Conservation (phyloP, 208 protist genomes). For the Blastocrithidia nonstop region DNA sequence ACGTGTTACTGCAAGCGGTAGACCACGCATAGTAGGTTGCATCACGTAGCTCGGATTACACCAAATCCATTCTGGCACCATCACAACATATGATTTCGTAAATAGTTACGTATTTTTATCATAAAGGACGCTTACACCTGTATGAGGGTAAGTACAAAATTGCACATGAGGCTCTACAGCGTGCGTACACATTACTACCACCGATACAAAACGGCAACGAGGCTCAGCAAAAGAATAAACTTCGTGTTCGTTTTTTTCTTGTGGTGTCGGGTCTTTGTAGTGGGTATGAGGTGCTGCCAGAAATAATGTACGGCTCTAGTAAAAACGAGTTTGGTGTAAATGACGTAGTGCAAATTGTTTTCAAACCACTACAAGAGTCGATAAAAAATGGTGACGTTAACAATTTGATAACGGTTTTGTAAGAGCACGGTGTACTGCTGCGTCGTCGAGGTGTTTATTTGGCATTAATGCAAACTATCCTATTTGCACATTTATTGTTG, state of each 20-base stretch:
- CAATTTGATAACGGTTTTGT: conserved; percentile 25
- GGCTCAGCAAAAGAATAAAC: conserved; percentile 56
- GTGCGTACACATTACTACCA: conserved; percentile 55
- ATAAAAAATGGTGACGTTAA: conserved; percentile 35
- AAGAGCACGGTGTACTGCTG: conserved; percentile 19
- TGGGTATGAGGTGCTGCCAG: no score
- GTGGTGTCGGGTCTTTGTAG: conserved; percentile 35
- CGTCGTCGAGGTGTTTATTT: conserved; percentile 63
- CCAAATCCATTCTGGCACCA: conserved; percentile 42
- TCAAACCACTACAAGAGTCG: conserved; percentile 21
- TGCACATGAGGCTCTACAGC: conserved; percentile 23
- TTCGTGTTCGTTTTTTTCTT: conserved; percentile 62
- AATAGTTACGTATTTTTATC: conserved; percentile 68
- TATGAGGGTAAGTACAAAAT: conserved; percentile 44
- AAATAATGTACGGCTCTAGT: no score
- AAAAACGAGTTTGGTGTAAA: no score
- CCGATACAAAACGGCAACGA: conserved; percentile 24
- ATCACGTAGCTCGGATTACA: conserved; percentile 11
- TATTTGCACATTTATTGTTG: conserved; percentile 45
- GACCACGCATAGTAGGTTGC: conserved; percentile 37
- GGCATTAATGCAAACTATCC: conserved; percentile 31
- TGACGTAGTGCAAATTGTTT: conserved; percentile 30
- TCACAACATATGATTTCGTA: conserved; percentile 74
- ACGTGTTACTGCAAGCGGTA: conserved; percentile 36
- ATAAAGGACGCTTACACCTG: conserved; percentile 49